Evolutionary conservation across 1,284 basidiomycete genomes (phyloP).

Genomic region (Trametes hirsuta): DNA sequence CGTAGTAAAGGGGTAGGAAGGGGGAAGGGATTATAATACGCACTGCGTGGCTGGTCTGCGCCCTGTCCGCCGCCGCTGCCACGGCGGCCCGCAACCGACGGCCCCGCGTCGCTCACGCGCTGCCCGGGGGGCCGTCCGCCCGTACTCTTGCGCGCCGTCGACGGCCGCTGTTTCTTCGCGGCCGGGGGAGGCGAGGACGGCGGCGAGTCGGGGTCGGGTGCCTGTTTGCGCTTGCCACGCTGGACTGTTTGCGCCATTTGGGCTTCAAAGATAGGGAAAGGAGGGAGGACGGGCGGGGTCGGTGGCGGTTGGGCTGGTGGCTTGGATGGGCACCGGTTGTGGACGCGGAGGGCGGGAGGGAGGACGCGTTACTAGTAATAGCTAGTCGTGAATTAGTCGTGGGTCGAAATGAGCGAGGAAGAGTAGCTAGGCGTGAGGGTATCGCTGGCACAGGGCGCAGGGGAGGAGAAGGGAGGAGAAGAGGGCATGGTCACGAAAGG

Average conservation of each 20-base stretch:
- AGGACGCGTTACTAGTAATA: not conserved
- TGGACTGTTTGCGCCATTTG: constrained; percentile 40
- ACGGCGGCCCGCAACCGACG: constrained; percentile 25
- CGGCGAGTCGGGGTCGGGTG: constrained; percentile 36
- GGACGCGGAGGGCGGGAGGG: not conserved
- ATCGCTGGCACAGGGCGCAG: constrained; percentile 9
- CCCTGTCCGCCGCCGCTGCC: constrained; percentile 18
- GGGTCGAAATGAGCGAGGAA: not conserved
- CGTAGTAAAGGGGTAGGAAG: not conserved
- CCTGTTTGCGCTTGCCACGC: constrained; percentile 35
- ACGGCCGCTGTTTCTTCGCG: constrained; percentile 42
- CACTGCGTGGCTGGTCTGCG: constrained; percentile 22
- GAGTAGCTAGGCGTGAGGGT: constrained; percentile 6
- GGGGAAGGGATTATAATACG: constrained; percentile 3
- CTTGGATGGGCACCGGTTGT: not conserved
- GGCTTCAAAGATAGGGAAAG: not conserved
- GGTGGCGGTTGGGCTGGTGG: not conserved
- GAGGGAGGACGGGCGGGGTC: not conserved
- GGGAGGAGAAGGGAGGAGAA: not conserved
- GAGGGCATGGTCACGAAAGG: constrained; percentile 11
- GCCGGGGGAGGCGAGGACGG: constrained; percentile 47
- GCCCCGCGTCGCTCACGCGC: constrained; percentile 21
- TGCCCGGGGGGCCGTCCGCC: constrained; percentile 54
- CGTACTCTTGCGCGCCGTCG: constrained; percentile 77
- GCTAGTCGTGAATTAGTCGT: not conserved